A percentile compares a stretch with the other conserved stretches of the same genome.
Evolutionary conservation across 345 rosid species (phyloP).

Genomic region (Syzygium aqueum): DNA sequence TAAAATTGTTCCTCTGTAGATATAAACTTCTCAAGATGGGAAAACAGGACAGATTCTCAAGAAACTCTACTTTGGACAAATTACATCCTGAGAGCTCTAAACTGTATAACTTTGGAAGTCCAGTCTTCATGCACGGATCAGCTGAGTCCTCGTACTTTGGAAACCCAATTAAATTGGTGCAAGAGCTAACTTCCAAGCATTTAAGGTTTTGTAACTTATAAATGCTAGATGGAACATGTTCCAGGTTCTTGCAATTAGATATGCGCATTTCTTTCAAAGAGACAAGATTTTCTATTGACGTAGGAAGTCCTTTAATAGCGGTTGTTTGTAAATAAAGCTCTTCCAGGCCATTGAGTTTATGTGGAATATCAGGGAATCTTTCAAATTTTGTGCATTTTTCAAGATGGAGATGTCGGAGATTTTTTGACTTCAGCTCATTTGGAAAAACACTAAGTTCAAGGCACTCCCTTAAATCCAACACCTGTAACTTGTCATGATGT

Average conservation of each 20-base stretch:
- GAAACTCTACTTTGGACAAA: fast-evolving
- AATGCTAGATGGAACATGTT: not conserved
- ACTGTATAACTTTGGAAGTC: not conserved
- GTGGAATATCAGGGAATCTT: not conserved
- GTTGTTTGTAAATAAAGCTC: fast-evolving
- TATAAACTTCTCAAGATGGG: fast-evolving
- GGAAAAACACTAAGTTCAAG: fast-evolving
- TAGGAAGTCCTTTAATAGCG: not conserved
- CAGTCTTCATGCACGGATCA: not conserved
- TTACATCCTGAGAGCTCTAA: fast-evolving
- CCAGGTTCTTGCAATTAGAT: fast-evolving
- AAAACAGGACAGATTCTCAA: no score
- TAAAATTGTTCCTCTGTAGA: fast-evolving
- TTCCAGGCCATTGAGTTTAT: not conserved
- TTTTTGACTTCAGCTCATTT: not conserved
- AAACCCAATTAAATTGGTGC: not conserved
- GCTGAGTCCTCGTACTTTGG: not conserved
- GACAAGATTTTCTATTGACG: not conserved
- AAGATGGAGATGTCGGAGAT: fast-evolving
- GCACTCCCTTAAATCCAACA: fast-evolving
- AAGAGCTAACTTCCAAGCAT: fast-evolving
- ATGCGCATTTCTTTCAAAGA: fast-evolving
- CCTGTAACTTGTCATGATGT: not conserved
- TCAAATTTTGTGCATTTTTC: fast-evolving
- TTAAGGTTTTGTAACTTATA: not conserved